Evolutionary conservation across 2,329 filamentous ascomycete species (phyloP).

Genomic region (Xylaria hypoxylon): DNA sequence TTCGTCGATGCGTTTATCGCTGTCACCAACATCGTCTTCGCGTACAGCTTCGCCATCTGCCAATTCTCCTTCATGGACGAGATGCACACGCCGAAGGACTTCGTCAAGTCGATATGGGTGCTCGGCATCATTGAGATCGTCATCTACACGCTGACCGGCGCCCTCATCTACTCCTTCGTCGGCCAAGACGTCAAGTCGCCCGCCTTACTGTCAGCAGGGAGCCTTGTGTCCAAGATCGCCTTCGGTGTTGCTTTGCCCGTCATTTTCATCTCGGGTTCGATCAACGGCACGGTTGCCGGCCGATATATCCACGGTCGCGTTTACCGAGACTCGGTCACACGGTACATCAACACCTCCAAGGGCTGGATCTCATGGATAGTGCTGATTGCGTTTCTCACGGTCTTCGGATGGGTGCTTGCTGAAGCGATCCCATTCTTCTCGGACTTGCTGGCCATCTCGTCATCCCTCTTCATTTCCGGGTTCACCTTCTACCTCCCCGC

Average conservation of each 20-base stretch:
- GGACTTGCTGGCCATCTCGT: conserved; percentile 69
- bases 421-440: conserved; percentile 80
- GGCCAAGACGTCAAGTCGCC: conserved; percentile 68
- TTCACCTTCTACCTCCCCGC: conserved; percentile 55
- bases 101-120: conserved; percentile 58
- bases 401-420: conserved; percentile 77
- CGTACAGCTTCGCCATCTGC: conserved; percentile 62
- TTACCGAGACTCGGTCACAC: conserved; percentile 49
- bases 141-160: conserved; percentile 70
- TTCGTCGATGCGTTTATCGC: conserved; percentile 64
- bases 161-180: conserved; percentile 72
- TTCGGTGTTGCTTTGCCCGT: conserved; percentile 73
- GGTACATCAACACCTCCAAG: conserved; percentile 52
- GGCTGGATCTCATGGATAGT: conserved; percentile 64
- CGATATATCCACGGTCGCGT: conserved; percentile 52
- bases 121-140: conserved; percentile 66
- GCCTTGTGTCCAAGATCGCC: conserved; percentile 67
- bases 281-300: conserved; percentile 68
- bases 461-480: conserved; percentile 64
- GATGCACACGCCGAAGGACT: conserved; percentile 56
- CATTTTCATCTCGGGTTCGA: conserved; percentile 73
- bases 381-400: conserved; percentile 68
- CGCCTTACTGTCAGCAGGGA: conserved; percentile 68
- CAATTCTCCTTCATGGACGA: conserved; percentile 55
- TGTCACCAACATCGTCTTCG: conserved; percentile 71